phyloP scores from a whole-genome alignment of 768 basidiomycete species.

The Leccinum aurantiacum region DNA sequence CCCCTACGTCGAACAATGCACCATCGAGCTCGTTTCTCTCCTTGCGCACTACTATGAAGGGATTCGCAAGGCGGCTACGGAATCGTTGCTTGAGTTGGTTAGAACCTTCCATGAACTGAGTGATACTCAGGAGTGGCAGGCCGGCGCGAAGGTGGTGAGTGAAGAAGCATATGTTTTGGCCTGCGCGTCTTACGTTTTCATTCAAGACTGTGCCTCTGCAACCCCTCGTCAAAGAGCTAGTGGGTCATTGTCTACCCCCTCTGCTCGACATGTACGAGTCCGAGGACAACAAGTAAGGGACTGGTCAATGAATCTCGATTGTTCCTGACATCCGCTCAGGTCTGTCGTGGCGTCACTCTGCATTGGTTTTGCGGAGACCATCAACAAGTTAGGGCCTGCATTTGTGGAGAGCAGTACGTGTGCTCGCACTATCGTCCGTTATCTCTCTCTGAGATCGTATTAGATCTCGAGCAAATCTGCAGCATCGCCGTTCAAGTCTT shows the following conservation, averaged over 20 bases:
- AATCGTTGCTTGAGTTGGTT: constrained; percentile 85
- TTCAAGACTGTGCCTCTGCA: constrained; percentile 51
- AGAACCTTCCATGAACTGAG: constrained; percentile 90
- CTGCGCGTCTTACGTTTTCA: constrained; percentile 9
- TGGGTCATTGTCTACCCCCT: constrained; percentile 68
- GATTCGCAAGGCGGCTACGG: constrained; percentile 89
- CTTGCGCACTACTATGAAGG: constrained; percentile 96
- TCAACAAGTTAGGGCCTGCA: constrained; percentile 88
- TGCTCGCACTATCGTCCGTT: not conserved
- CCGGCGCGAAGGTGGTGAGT: constrained; percentile 68
- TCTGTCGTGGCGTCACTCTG: constrained; percentile 87
- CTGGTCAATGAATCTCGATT: constrained; percentile 3
- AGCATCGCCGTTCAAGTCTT: constrained; percentile 82
- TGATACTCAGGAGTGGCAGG: constrained; percentile 77
- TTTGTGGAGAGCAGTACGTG: constrained; percentile 76
- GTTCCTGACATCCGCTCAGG: constrained; percentile 42
- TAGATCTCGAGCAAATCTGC: constrained; percentile 77
- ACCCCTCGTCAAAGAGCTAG: constrained; percentile 73
- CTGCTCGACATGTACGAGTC: constrained; percentile 88
- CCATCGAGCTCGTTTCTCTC: constrained; percentile 74
- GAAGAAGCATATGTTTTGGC: not conserved
- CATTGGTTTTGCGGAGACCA: constrained; percentile 85
- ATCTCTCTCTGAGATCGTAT: constrained; percentile 7
- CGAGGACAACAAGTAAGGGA: constrained; percentile 94
- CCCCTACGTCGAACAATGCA: constrained; percentile 83